phyloP scores from a whole-genome alignment of 768 basidiomycete species.

The Xerocomellus amylosporus region DNA sequence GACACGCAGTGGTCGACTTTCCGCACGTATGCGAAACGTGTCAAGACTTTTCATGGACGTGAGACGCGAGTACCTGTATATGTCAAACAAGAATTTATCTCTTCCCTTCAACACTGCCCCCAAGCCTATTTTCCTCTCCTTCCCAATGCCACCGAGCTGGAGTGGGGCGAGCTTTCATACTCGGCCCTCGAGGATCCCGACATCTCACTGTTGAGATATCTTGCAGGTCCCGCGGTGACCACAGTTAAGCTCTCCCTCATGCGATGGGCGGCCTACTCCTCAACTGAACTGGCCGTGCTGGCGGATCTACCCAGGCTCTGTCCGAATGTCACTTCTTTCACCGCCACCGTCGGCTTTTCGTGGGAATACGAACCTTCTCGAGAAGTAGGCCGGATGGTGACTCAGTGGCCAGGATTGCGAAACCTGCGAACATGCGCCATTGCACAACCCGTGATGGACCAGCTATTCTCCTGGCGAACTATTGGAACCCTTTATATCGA shows the following conservation, averaged over 20 bases:
- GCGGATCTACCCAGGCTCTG: conserved; percentile 15
- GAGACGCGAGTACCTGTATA: not conserved
- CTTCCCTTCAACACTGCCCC: conserved; percentile 10
- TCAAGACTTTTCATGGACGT: conserved; percentile 11
- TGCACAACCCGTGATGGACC: conserved; percentile 13
- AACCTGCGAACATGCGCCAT: conserved; percentile 13
- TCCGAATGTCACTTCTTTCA: conserved; percentile 22
- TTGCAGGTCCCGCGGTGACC: conserved; percentile 12
- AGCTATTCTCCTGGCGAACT: not conserved
- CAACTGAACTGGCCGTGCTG: conserved; percentile 12
- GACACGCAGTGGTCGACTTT: conserved; percentile 19
- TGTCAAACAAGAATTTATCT: conserved; percentile 1
- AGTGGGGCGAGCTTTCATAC: conserved; percentile 14
- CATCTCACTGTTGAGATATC: conserved; percentile 14
- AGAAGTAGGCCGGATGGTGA: conserved; percentile 17
- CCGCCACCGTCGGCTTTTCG: conserved; percentile 1
- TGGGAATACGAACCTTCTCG: conserved; percentile 8
- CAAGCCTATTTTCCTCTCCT: conserved; percentile 18
- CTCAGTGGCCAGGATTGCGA: conserved; percentile 11
- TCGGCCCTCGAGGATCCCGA: conserved; percentile 1
- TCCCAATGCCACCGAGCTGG: conserved; percentile 17
- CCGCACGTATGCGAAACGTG: conserved; percentile 22
- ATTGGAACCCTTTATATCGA: conserved; percentile 17
- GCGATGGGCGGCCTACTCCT: conserved; percentile 11
- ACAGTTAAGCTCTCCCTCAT: conserved; percentile 10